Conservation (phyloP, 140 eudicot species). For the Senecio squalidus region DNA sequence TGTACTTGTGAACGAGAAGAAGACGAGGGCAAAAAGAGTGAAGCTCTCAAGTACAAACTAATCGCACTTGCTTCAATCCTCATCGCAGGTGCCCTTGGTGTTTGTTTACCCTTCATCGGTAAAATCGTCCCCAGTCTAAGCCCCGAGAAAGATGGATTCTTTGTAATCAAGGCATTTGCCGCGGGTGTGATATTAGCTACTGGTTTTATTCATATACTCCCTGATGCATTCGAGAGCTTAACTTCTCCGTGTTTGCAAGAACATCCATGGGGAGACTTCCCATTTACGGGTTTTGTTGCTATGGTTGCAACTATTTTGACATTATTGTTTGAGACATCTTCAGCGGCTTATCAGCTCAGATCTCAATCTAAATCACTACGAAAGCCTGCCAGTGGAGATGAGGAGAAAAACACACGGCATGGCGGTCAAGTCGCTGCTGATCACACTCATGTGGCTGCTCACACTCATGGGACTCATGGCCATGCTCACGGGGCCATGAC, state of each 20-base stretch:
- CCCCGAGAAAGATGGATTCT: constrained; percentile 46
- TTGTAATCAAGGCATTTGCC: constrained; percentile 52
- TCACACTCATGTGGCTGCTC: constrained; percentile 51
- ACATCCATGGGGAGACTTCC: constrained; percentile 46
- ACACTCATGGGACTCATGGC: constrained; percentile 54
- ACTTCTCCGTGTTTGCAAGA: constrained; percentile 35
- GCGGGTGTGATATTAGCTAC: constrained; percentile 65
- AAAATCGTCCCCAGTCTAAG: constrained; percentile 16
- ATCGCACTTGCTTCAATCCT: constrained; percentile 39
- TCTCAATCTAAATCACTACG: constrained; percentile 15
- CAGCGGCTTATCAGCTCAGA: constrained; percentile 38
- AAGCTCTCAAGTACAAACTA: constrained; percentile 38
- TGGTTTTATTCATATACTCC: constrained; percentile 62
- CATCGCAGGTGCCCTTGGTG: constrained; percentile 42
- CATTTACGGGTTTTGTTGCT: constrained; percentile 48
- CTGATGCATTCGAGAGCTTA: constrained; percentile 49
- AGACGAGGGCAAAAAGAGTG: constrained; percentile 21
- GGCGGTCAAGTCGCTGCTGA: constrained; percentile 31
- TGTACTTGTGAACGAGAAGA: constrained; percentile 35
- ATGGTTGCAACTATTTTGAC: constrained; percentile 54
- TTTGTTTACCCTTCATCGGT: constrained; percentile 42
- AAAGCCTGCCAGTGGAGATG: constrained; percentile 21
- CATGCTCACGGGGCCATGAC: constrained; percentile 38
- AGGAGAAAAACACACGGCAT: constrained; percentile 21
- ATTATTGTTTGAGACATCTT: constrained; percentile 42